Evolutionary conservation across 441 rosid genomes (phyloP), one percentile per base, ranked within the genome.

Genomic region (Brassica hybrid): DNA sequence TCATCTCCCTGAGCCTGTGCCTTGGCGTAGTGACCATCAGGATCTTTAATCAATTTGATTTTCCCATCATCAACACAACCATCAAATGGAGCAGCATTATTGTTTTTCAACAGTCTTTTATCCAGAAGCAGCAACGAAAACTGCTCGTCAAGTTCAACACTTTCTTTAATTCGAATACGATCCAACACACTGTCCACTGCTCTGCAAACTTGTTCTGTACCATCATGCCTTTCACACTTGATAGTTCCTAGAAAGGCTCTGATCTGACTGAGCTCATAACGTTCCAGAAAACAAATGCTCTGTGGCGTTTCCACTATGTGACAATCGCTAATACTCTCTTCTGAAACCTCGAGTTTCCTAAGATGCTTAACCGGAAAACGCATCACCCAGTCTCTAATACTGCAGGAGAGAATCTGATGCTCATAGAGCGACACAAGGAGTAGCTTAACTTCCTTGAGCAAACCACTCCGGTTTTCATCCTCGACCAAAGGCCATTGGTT

Each of bases 371-470:
- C n/a, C n/a, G n/a, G n/a, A n/a, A 73, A 32, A 54, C 12, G 3
- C 64, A 73, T 65, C 64, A 73, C 0, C 71, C 77, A 73, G 38
- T 19, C 54, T 64, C 70, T 23, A 65, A 65, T 36, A 41, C 77
- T 73, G 16, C 16, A 7, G 6, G 77, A 65, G 41, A 73, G 65
- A 65, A 65, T 21, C 1, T 64, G 12, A 17, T 14, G 70, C 23
- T 48, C 38, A 52, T 6, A 54, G 4, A 73, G 7, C 23, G 12
- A 34, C 71, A 32, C 36, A 52, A 73, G 77, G 56, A 65, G 36
- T 10, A 7, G 21, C 3, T 34, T 19, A 36, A 65, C 56, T 12
- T 65, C 71, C 70, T 32, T 9, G 64, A 73, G 77, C 65, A 73
- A 36, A 17, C 21, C 3, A 7, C 41, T 54, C 6, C 77, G 71